These are phyloP conservation scores for Crithidia bombi DNA, from an alignment of 208 protist species.

Conservation along the genomic window DNA sequence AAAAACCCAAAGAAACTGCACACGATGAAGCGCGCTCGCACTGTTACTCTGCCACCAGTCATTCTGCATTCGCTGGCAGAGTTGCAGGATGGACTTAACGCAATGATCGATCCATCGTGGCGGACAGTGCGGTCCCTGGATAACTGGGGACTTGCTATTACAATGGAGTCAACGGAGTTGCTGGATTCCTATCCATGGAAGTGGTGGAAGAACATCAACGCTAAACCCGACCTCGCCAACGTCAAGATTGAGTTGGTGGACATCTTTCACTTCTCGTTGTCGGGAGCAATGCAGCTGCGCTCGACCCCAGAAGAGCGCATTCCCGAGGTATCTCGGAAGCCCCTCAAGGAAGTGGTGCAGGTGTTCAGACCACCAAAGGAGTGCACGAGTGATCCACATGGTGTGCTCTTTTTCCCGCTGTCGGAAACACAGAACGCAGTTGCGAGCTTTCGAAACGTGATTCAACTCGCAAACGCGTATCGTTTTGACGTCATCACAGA, in stretches of 20 bases:
- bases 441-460: constrained; percentile 87
- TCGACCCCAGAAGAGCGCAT: constrained; percentile 30
- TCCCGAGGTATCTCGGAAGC: constrained; percentile 24
- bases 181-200: constrained; percentile 94
- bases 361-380: constrained; percentile 24
- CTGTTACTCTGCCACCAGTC: constrained; percentile 27
- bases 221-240: constrained; percentile 76
- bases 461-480: constrained; percentile 77
- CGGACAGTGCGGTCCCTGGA: constrained; percentile 61
- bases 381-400: constrained; percentile 38
- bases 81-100: constrained; percentile 89
- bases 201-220: constrained; percentile 93
- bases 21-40: constrained; percentile 60
- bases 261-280: constrained; percentile 92
- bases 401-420: constrained; percentile 74
- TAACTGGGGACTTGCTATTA: constrained; percentile 91
- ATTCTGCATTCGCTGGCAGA: constrained; percentile 69
- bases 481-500: constrained; percentile 87
- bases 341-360: constrained; percentile 40
- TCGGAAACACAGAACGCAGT: constrained; percentile 74
- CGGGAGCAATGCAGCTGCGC: constrained; percentile 78
- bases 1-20: too few relatives aligned
- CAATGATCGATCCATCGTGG: constrained; percentile 79
- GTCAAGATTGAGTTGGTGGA: constrained; percentile 92
- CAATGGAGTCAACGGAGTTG: constrained; percentile 87